Evolutionary conservation across 2,329 filamentous ascomycete species (phyloP).

Genomic region (Xylaria digitata): DNA sequence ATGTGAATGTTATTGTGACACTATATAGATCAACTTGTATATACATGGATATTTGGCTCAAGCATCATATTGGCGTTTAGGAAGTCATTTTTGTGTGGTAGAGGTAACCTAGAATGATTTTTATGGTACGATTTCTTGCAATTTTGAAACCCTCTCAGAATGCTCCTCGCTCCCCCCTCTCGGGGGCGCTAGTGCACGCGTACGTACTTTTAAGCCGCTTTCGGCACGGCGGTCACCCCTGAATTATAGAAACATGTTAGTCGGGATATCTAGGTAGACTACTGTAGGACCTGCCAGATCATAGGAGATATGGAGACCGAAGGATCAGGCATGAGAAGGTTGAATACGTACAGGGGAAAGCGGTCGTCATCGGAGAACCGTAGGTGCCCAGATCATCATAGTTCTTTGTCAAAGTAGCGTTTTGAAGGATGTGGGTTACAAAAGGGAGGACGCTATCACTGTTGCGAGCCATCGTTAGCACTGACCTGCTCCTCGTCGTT

Average conservation of each 20-base stretch:
- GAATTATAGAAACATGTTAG: too few species aligned
- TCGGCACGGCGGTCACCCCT: slow-evolving; percentile 53
- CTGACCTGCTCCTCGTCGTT: neutral
- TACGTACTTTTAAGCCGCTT: slow-evolving; percentile 38
- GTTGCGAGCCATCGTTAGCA: slow-evolving; percentile 22
- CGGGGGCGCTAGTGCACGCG: neutral
- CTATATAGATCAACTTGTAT: slow-evolving; percentile 24
- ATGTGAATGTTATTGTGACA: slow-evolving; percentile 15
- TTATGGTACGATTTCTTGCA: slow-evolving; percentile 26
- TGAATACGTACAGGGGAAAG: slow-evolving; percentile 55
- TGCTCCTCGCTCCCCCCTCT: neutral
- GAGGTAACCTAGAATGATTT: slow-evolving; percentile 17
- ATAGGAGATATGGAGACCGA: too few species aligned
- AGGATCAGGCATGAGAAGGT: too few species aligned
- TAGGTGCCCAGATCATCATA: slow-evolving; percentile 59
- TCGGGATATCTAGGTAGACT: too few species aligned
- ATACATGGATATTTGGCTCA: slow-evolving; percentile 29
- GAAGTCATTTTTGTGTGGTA: neutral
- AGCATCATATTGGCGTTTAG: slow-evolving; percentile 36
- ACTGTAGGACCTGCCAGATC: too few species aligned
- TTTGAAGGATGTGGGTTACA: slow-evolving; percentile 60
- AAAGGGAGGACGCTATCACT: slow-evolving; percentile 60
- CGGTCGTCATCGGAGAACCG: slow-evolving; percentile 57
- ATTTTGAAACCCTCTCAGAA: neutral
- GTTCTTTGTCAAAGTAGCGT: slow-evolving; percentile 58